Evolutionary conservation across 768 basidiomycete genomes (phyloP).

Genomic region (Glaciozyma martinii): DNA sequence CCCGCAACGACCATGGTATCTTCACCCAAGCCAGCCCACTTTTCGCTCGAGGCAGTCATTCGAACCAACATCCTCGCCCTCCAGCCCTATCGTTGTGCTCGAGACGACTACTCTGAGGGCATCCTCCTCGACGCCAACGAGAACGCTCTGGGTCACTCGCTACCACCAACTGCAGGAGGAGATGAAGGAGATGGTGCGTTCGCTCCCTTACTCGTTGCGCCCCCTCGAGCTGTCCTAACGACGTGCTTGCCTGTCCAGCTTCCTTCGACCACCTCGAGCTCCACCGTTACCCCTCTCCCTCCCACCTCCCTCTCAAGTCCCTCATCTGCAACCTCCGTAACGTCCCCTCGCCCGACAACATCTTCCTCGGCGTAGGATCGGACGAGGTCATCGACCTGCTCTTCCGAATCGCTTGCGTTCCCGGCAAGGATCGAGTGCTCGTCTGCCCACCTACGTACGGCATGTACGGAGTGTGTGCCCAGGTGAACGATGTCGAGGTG

Average conservation of each 20-base stretch:
- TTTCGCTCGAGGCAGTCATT: constrained; percentile 71
- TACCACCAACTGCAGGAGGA: constrained; percentile 42
- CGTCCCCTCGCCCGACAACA: constrained; percentile 52
- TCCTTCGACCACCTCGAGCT: constrained; percentile 41
- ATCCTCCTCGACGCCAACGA: constrained; percentile 96
- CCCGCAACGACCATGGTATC: background rate
- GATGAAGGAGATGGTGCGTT: constrained; percentile 42
- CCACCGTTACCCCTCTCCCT: constrained; percentile 90
- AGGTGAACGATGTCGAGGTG: constrained; percentile 83
- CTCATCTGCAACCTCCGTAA: constrained; percentile 65
- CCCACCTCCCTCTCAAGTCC: constrained; percentile 66
- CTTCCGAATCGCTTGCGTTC: constrained; percentile 77
- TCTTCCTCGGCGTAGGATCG: constrained; percentile 92
- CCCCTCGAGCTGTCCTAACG: constrained; percentile 7
- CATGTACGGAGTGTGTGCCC: constrained; percentile 91
- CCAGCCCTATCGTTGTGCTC: constrained; percentile 86
- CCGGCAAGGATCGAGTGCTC: constrained; percentile 69
- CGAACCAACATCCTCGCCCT: constrained; percentile 89
- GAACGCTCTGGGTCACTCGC: constrained; percentile 83
- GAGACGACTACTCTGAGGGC: constrained; percentile 67
- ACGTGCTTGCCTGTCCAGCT: background rate
- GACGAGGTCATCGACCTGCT: constrained; percentile 94
- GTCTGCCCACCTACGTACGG: constrained; percentile 82
- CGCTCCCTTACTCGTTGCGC: constrained; percentile 1
- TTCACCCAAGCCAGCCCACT: constrained; percentile 59